Evolutionary conservation across 805 yeast genomes (phyloP).

Genomic region (Yarrowia sp.): DNA sequence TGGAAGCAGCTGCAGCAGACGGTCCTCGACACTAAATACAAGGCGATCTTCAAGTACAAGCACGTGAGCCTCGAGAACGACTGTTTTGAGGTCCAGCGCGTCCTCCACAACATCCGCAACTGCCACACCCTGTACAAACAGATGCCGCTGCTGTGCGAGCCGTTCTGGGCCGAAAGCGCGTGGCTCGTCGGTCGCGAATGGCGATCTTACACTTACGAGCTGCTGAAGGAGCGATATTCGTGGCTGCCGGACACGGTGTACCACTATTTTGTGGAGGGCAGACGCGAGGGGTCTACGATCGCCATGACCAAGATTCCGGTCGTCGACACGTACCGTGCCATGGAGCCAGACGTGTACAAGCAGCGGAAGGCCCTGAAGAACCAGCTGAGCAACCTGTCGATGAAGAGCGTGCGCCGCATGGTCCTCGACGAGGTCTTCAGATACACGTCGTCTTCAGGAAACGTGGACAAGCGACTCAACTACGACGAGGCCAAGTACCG

Average conservation of each 20-base stretch:
- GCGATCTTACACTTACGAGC: neutral
- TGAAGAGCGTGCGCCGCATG: no score
- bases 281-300: neutral
- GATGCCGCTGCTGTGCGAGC: neutral
- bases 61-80: neutral
- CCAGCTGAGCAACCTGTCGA: neutral
- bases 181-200: neutral
- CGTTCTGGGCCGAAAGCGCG: constrained; percentile 1
- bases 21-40: neutral
- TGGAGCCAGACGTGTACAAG: neutral
- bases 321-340: neutral
- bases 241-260: neutral
- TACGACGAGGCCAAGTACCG: neutral
- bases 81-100: neutral
- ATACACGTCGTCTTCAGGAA: neutral
- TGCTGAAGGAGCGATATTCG: neutral
- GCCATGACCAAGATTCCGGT: neutral
- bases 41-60: neutral
- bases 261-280: neutral
- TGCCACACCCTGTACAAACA: neutral
- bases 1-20: neutral
- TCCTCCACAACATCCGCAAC: neutral
- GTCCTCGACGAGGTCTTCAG: neutral
- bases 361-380: no score
- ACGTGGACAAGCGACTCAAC: neutral